phyloP scores from a whole-genome alignment of 2,329 filamentous ascomycete species.

The Gaeumannomyces tritici region DNA sequence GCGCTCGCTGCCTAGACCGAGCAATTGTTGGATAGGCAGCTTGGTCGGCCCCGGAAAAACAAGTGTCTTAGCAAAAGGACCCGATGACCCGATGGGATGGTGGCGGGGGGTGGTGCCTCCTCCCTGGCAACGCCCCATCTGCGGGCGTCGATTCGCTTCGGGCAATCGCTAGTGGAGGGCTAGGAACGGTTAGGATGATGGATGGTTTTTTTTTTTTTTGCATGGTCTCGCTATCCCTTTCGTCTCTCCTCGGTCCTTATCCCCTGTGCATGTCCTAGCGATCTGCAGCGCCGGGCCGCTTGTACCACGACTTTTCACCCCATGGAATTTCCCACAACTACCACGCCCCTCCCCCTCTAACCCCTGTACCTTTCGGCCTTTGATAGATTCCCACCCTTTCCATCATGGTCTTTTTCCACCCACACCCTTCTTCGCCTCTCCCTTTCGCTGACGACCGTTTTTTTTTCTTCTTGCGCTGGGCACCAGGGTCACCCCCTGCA shows the following conservation, averaged over 20 bases:
- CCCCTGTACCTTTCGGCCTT: not conserved
- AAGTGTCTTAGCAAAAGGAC: not conserved
- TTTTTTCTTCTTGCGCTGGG: not conserved
- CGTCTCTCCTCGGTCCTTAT: not conserved
- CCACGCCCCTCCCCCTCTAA: not conserved
- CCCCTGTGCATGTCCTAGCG: not conserved
- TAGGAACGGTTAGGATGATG: not conserved
- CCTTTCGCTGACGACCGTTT: not conserved
- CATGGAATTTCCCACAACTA: not conserved
- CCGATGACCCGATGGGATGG: not conserved
- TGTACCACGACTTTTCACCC: not conserved
- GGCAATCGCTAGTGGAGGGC: no score
- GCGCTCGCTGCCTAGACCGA: not conserved
- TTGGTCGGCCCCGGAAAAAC: no score
- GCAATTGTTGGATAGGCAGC: not conserved
- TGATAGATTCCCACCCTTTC: not conserved
- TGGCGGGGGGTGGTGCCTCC: not conserved
- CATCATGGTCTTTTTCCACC: not conserved
- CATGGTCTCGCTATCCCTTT: not conserved
- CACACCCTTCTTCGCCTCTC: not conserved
- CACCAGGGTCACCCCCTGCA: not conserved
- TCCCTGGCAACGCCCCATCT: not conserved
- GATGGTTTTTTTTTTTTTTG: not conserved
- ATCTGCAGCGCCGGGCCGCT: not conserved
- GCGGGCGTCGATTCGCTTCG: no score